phyloP scores from a whole-genome alignment of 1,284 basidiomycete species.

The Fistulina hepatica region DNA sequence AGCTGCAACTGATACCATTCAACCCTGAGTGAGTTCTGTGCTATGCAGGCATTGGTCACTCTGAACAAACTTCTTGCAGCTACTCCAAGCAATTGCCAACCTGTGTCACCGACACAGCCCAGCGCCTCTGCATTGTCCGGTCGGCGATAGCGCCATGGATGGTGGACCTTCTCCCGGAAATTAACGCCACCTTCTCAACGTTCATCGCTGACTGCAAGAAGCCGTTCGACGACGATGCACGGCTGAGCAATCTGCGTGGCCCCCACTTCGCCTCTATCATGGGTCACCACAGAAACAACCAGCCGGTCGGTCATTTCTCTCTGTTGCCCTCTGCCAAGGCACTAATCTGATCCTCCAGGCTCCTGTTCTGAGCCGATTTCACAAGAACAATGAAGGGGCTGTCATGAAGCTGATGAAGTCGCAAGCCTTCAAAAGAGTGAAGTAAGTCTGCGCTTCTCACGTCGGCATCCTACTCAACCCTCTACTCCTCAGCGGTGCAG shows the following conservation, averaged over 20 bases:
- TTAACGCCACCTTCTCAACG: neutral
- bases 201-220: neutral
- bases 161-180: neutral
- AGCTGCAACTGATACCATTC: neutral
- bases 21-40: neutral
- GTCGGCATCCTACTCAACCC: too few relatives aligned
- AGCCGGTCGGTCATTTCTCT: neutral
- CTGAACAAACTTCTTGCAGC: neutral
- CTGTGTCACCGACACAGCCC: neutral
- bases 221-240: conserved; percentile 2
- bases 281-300: conserved; percentile 7
- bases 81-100: neutral
- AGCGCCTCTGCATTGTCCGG: neutral
- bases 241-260: conserved; percentile 1
- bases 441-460: too few relatives aligned
- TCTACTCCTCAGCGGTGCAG: too few relatives aligned
- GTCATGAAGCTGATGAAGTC: too few relatives aligned
- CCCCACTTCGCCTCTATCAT: conserved; percentile 6
- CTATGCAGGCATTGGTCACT: neutral
- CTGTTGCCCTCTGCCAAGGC: too few relatives aligned
- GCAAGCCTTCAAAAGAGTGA: too few relatives aligned
- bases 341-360: too few relatives aligned
- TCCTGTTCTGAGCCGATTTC: too few relatives aligned
- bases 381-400: too few relatives aligned
- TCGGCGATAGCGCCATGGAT: neutral